Evolutionary conservation across 352 stramenopile genomes (phyloP).

Genomic region (Phytopythium montanum): DNA sequence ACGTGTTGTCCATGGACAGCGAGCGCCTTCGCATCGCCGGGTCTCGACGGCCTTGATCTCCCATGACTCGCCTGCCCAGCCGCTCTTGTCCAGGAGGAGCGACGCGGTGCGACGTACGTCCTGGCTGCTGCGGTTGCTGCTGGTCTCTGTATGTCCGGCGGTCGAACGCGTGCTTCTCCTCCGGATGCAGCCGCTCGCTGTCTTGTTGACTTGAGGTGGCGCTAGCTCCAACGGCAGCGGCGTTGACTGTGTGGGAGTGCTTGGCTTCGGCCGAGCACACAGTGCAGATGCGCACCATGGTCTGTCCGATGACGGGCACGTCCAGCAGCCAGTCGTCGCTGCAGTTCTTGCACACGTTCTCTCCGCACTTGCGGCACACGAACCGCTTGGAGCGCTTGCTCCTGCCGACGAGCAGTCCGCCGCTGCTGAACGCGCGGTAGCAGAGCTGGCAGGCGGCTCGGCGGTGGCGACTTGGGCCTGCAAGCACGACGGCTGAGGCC

Average conservation of each 20-base stretch:
- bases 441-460: constrained; percentile 66
- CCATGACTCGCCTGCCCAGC: constrained; percentile 9
- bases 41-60: constrained; percentile 20
- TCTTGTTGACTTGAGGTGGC: constrained; percentile 10
- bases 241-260: constrained; percentile 40
- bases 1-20: constrained; percentile 7
- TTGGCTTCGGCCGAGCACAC: constrained; percentile 75
- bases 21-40: constrained; percentile 18
- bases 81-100: neutral
- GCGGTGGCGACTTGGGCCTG: constrained; percentile 15
- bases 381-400: constrained; percentile 44
- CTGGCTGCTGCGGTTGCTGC: neutral
- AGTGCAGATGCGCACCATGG: constrained; percentile 81
- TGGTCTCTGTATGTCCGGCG: constrained; percentile 9
- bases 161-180: constrained; percentile 19
- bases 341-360: constrained; percentile 73
- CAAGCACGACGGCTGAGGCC: constrained; percentile 8
- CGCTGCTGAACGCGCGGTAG: constrained; percentile 52
- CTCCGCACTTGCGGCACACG: constrained; percentile 75
- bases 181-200: constrained; percentile 16
- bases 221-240: constrained; percentile 17
- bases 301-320: constrained; percentile 70
- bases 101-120: neutral
- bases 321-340: constrained; percentile 80
- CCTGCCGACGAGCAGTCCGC: constrained; percentile 17